These are phyloP conservation scores for Crinitomyces ghanaensis DNA, from an alignment of 805 yeast genomes.

Conservation along the genomic window DNA sequence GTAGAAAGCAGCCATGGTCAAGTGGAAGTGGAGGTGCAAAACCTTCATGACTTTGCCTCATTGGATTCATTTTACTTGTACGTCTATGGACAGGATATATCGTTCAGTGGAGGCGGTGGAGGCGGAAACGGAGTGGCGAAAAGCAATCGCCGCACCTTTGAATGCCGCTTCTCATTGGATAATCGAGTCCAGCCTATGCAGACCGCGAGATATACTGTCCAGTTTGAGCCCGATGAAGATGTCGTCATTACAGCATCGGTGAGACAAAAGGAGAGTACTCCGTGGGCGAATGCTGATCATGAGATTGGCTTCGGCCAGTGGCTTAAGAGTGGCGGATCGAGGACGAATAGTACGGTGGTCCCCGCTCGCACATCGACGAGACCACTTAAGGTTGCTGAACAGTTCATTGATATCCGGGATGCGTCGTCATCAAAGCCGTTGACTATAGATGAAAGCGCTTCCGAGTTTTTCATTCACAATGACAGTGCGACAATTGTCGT, in stretches of 20 bases:
- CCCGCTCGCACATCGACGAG: neutral
- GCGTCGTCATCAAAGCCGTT: no score
- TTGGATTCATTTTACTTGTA: slow-evolving; percentile 6
- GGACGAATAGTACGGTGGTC: neutral
- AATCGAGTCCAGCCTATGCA: slow-evolving; percentile 5
- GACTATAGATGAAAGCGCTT: no score
- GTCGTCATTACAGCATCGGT: slow-evolving; percentile 11
- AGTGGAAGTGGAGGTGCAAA: slow-evolving; percentile 5
- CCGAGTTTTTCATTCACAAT: no score
- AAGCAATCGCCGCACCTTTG: neutral
- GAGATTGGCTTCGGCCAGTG: slow-evolving; percentile 24
- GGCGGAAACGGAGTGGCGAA: no score
- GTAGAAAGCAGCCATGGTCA: slow-evolving; percentile 2
- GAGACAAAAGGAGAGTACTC: slow-evolving; percentile 4
- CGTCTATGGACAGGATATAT: no score
- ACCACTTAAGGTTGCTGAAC: no score
- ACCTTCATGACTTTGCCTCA: slow-evolving; percentile 7
- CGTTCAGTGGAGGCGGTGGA: no score
- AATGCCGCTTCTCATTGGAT: neutral
- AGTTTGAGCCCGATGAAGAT: slow-evolving; percentile 3
- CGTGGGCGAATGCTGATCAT: slow-evolving; percentile 18
- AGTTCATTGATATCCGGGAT: no score
- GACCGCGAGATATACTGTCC: neutral
- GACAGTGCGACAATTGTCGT: no score
- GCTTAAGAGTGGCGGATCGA: neutral